Percentiles rank a stretch among this genome's conserved stretches.
Conservation (phyloP, 768 basidiomycete species). For the Lentinula raphanica region DNA sequence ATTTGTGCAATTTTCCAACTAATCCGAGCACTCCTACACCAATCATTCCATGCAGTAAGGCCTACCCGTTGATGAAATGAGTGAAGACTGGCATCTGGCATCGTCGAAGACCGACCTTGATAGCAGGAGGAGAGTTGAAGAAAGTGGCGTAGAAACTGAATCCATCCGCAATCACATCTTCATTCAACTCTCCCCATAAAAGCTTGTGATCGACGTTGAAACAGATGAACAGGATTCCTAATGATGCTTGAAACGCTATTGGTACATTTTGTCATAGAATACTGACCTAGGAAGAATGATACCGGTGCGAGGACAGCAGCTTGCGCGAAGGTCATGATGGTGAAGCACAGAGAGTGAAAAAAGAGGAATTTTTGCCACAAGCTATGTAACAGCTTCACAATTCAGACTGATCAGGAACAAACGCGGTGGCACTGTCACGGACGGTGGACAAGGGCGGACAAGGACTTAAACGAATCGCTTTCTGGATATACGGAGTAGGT, state of each 20-base stretch:
- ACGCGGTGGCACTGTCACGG: background rate
- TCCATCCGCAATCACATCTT: constrained; percentile 66
- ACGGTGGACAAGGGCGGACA: background rate
- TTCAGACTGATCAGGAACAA: background rate
- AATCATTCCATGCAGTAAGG: constrained; percentile 81
- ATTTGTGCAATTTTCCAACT: constrained; percentile 73
- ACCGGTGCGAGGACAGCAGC: constrained; percentile 84
- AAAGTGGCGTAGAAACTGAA: constrained; percentile 91
- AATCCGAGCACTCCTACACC: constrained; percentile 73
- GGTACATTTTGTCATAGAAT: constrained; percentile 6
- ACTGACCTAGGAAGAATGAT: constrained; percentile 83
- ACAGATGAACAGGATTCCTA: constrained; percentile 80
- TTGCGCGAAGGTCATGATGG: constrained; percentile 78
- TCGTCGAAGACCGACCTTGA: constrained; percentile 58
- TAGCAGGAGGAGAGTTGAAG: constrained; percentile 87
- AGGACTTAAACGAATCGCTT: too few relatives aligned
- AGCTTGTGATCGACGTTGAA: constrained; percentile 85
- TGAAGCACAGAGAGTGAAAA: background rate
- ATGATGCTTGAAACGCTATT: background rate
- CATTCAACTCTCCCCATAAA: constrained; percentile 63
- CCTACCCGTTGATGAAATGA: constrained; percentile 52
- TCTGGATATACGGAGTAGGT: too few relatives aligned
- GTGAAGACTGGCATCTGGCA: too few relatives aligned
- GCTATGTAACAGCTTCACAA: background rate
- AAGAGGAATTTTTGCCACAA: background rate